A percentile compares a stretch with the other conserved stretches of the same genome.
Evolutionary conservation across 2,329 filamentous ascomycete genomes (phyloP).

Genomic region (Hypoxylon sp.): DNA sequence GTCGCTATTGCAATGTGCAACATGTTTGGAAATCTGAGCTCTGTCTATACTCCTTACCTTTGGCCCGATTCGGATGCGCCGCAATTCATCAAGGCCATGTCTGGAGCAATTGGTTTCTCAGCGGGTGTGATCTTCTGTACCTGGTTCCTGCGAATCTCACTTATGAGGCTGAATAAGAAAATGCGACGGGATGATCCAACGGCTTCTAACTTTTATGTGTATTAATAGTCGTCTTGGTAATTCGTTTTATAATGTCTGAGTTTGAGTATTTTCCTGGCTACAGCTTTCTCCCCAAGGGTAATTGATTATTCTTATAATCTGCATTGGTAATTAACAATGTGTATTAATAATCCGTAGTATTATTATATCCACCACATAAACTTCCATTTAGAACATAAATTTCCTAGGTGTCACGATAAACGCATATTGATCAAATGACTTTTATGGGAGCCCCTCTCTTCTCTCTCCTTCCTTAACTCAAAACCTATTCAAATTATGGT

Average conservation of each 20-base stretch:
- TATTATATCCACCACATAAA: background rate
- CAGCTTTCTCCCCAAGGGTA: background rate
- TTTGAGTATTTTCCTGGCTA: background rate
- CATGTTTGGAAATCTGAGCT: constrained; percentile 55
- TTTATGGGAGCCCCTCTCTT: background rate
- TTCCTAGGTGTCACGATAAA: too few relatives aligned
- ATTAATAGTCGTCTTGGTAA: constrained; percentile 26
- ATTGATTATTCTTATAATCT: background rate
- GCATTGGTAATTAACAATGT: background rate
- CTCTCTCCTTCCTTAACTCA: background rate
- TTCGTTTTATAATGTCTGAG: background rate
- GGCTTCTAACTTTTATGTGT: constrained; percentile 38
- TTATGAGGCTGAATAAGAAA: constrained; percentile 40
- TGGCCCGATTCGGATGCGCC: constrained; percentile 51
- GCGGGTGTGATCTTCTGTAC: constrained; percentile 33
- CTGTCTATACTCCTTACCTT: constrained; percentile 59
- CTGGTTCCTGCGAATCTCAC: constrained; percentile 34
- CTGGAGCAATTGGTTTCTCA: constrained; percentile 40
- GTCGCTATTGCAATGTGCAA: constrained; percentile 58
- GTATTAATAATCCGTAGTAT: background rate
- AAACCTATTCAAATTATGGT: background rate
- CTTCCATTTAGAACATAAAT: too few relatives aligned
- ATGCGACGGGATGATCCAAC: constrained; percentile 32
- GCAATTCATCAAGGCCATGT: constrained; percentile 24
- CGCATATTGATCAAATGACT: too few relatives aligned